Evolutionary conservation across 345 rosid species (phyloP).

Genomic region (Eucalyptus regnans): DNA sequence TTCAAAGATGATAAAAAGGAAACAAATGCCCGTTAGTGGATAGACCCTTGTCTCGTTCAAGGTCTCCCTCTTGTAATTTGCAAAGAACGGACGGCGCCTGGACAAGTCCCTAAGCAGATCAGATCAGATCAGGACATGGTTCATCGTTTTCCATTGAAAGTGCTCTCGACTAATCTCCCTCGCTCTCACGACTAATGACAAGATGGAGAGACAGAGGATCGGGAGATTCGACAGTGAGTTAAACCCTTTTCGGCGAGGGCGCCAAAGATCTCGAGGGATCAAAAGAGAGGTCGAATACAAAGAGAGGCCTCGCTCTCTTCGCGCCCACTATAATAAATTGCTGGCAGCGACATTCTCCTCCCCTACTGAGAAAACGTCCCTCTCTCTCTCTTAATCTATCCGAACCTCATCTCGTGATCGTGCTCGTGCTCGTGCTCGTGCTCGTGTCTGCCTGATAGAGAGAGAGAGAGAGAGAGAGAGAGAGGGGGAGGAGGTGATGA

Average conservation of each 20-base stretch:
- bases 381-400: neutral
- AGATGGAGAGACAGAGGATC: neutral
- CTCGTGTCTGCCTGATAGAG: neutral
- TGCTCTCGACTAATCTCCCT: neutral
- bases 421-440: neutral
- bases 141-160: neutral
- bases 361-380: neutral
- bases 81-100: neutral
- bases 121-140: neutral
- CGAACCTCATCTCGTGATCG: neutral
- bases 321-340: neutral
- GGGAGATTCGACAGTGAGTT: neutral
- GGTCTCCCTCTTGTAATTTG: neutral
- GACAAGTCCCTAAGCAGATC: neutral
- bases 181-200: neutral
- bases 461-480: neutral
- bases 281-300: neutral
- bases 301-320: neutral
- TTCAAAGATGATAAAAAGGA: neutral
- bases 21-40: neutral
- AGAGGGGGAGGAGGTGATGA: neutral
- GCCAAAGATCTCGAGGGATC: neutral
- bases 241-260: neutral
- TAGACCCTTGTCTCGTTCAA: neutral
- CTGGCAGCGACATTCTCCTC: neutral